Percentiles rank a stretch among this genome's conserved stretches.
Evolutionary conservation across 2,329 filamentous ascomycete species (phyloP).

Genomic region (Paracamarosporium sp.): DNA sequence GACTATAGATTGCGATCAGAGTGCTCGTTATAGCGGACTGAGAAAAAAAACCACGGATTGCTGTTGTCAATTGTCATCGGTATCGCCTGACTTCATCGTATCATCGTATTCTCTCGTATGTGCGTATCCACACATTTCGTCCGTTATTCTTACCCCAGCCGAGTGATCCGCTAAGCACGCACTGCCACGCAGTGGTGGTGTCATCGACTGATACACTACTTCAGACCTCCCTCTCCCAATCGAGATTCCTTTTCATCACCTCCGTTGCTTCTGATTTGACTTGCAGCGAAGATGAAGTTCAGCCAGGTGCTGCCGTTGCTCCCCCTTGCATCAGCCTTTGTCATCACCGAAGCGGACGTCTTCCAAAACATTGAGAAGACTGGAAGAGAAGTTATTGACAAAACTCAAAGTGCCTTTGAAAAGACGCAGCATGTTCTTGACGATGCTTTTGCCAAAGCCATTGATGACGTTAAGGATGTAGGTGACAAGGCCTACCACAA

Average conservation of each 20-base stretch:
- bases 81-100: neutral
- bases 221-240: constrained; percentile 1
- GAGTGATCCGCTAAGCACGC: constrained; percentile 15
- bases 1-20: neutral
- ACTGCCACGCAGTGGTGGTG: constrained; percentile 33
- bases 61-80: neutral
- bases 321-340: constrained; percentile 58
- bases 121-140: constrained; percentile 2
- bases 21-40: neutral
- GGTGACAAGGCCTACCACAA: constrained; percentile 47
- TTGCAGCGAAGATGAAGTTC: constrained; percentile 54
- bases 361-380: constrained; percentile 46
- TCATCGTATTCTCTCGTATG: constrained; percentile 11
- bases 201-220: constrained; percentile 34
- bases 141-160: constrained; percentile 5
- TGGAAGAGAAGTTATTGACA: constrained; percentile 23
- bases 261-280: constrained; percentile 11
- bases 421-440: constrained; percentile 51
- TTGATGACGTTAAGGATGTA: constrained; percentile 42
- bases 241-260: constrained; percentile 5
- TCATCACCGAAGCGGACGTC: constrained; percentile 60
- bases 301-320: constrained; percentile 56
- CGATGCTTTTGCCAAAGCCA: constrained; percentile 49
- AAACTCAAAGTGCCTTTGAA: constrained; percentile 31
- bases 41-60: neutral